These are phyloP conservation scores for Boletus barrowsii DNA, from an alignment of 768 basidiomycete genomes.

Conservation along the genomic window DNA sequence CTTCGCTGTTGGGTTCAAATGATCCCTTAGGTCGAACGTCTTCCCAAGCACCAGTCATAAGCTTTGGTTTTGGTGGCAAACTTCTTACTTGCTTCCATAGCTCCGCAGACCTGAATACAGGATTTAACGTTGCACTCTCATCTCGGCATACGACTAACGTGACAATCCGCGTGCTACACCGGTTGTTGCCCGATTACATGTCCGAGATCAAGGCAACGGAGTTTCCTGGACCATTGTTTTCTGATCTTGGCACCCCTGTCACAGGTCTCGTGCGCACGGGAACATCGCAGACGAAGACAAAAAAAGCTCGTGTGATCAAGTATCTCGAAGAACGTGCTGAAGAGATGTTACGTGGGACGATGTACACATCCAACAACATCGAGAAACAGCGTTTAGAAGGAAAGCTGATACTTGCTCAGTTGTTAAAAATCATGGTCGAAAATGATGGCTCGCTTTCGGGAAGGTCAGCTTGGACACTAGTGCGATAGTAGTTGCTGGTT, in stretches of 20 bases:
- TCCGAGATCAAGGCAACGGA: conserved; percentile 49
- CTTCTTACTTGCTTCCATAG: conserved; percentile 86
- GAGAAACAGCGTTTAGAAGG: conserved; percentile 68
- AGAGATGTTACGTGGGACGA: conserved; percentile 75
- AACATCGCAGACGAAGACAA: conserved; percentile 67
- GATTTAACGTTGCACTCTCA: conserved; percentile 75
- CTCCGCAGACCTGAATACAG: conserved; percentile 59
- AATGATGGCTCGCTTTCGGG: conserved; percentile 86
- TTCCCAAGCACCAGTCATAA: conserved; percentile 72
- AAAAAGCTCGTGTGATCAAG: conserved; percentile 72
- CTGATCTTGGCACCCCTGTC: conserved; percentile 64
- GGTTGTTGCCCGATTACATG: conserved; percentile 66
- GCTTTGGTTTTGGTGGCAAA: conserved; percentile 93
- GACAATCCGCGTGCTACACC: conserved; percentile 63
- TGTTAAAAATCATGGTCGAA: conserved; percentile 80
- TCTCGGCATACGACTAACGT: conserved; percentile 68
- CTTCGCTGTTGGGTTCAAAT: conserved; percentile 77
- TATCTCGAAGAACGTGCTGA: conserved; percentile 75
- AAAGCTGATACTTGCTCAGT: conserved; percentile 66
- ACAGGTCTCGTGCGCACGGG: conserved; percentile 67
- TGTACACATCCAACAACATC: conserved; percentile 56
- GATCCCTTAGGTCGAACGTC: conserved; percentile 76
- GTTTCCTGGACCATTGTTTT: conserved; percentile 87
- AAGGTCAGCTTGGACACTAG: conserved; percentile 50
- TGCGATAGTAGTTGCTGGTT: conserved; percentile 11